Evolutionary conservation across 2,329 filamentous ascomycete species (phyloP).

Genomic region (Penicillium expansum): DNA sequence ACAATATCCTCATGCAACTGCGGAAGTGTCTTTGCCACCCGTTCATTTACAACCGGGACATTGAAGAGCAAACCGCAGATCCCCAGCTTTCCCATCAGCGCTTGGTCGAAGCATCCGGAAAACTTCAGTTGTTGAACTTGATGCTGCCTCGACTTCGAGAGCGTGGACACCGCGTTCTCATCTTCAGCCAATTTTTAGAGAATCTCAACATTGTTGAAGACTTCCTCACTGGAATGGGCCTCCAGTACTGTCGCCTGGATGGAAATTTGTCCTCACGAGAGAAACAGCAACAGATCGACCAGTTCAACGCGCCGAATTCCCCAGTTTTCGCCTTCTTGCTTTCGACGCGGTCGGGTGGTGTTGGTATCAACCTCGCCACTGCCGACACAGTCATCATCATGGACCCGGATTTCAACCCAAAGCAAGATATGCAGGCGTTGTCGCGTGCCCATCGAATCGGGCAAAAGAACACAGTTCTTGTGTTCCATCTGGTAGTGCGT

Average conservation of each 20-base stretch:
- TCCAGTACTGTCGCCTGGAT: constrained; percentile 77
- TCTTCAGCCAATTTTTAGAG: constrained; percentile 91
- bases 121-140: constrained; percentile 77
- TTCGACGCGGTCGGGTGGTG: constrained; percentile 90
- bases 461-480: constrained; percentile 91
- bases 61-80: constrained; percentile 75
- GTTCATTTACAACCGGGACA: constrained; percentile 85
- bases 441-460: constrained; percentile 94
- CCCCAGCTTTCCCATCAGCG: constrained; percentile 67
- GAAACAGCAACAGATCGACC: constrained; percentile 92
- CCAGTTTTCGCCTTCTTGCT: constrained; percentile 84
- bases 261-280: constrained; percentile 76
- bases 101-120: constrained; percentile 85
- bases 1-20: constrained; percentile 93
- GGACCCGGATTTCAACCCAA: constrained; percentile 95
- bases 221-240: constrained; percentile 73
- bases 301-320: constrained; percentile 83
- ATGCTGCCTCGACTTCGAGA: constrained; percentile 85
- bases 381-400: constrained; percentile 98
- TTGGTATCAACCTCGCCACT: constrained; percentile 95
- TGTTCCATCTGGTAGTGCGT: constrained; percentile 90
- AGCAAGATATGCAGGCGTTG: constrained; percentile 94
- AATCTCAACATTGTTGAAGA: constrained; percentile 91
- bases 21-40: constrained; percentile 94
- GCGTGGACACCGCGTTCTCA: constrained; percentile 82